Conservation (phyloP, 2,329 filamentous ascomycete species). For the Anthostomella pinea region DNA sequence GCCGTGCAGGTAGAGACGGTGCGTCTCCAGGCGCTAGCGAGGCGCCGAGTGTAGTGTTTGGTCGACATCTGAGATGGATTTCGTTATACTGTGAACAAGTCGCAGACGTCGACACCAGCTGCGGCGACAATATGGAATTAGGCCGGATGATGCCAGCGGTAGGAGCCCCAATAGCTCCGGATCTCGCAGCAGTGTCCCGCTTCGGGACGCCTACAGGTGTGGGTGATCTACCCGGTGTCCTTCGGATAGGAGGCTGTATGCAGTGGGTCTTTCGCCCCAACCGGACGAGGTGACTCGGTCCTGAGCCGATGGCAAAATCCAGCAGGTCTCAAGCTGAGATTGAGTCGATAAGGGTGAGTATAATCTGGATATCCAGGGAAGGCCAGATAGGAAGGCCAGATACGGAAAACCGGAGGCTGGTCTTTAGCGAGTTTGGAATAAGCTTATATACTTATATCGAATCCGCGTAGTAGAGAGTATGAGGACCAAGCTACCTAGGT, state of each 20-base stretch:
- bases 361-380: not conserved
- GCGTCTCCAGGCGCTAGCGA: constrained; percentile 18
- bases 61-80: constrained; percentile 17
- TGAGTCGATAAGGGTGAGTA: too few species aligned
- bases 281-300: too few species aligned
- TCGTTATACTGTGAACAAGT: not conserved
- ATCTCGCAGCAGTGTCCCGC: constrained; percentile 3
- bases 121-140: too few species aligned
- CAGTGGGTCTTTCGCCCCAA: constrained; percentile 3
- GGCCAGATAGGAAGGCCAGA: not conserved
- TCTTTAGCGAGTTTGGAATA: too few species aligned
- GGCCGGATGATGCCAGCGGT: too few species aligned
- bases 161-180: constrained; percentile 2
- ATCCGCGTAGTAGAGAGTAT: too few species aligned
- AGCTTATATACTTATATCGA: too few species aligned
- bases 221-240: not conserved
- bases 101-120: too few species aligned
- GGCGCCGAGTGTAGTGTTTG: constrained; percentile 18
- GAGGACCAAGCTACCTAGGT: too few species aligned
- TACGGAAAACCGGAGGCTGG: too few species aligned
- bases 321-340: too few species aligned
- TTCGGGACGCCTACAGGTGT: not conserved
- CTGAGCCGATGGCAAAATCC: too few species aligned
- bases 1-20: constrained; percentile 13
- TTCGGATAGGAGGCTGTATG: not conserved